A percentile compares a stretch with the other conserved stretches of the same genome.
phyloP scores from a whole-genome alignment of 148 eudicot species.

The Diospyros lotus region DNA sequence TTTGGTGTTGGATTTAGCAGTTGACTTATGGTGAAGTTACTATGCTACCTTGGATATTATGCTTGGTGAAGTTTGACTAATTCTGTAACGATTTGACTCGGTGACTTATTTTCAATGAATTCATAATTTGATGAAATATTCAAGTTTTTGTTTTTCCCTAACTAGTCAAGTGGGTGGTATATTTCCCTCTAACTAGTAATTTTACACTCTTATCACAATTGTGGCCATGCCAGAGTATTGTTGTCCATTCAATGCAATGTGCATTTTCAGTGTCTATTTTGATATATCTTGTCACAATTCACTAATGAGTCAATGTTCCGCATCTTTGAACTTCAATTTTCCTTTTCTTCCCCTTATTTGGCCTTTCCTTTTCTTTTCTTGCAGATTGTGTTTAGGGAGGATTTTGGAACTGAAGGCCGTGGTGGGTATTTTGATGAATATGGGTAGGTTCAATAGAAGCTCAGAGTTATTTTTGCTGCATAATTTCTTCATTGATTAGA shows the following conservation, averaged over 20 bases:
- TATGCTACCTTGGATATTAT: too few species aligned
- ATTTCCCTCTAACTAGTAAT: background rate
- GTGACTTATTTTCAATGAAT: too few species aligned
- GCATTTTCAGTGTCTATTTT: too few species aligned
- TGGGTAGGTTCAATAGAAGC: conserved; percentile 36
- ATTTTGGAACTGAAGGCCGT: conserved; percentile 90
- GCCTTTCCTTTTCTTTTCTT: background rate
- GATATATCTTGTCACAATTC: too few species aligned
- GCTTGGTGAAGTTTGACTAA: background rate
- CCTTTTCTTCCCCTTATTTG: too few species aligned
- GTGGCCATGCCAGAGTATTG: background rate
- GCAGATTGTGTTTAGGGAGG: conserved; percentile 90
- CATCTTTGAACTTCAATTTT: too few species aligned
- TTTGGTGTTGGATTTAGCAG: background rate
- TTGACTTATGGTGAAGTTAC: background rate
- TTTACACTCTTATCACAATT: background rate
- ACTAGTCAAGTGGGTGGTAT: too few species aligned
- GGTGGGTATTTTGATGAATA: conserved; percentile 88
- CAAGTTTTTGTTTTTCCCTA: too few species aligned
- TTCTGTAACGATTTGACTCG: background rate
- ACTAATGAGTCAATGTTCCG: too few species aligned
- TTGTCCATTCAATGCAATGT: background rate
- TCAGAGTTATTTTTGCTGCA: background rate
- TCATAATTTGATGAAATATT: too few species aligned
- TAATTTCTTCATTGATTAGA: background rate